A percentile compares a stretch with the other conserved stretches of the same genome.
phyloP scores from a whole-genome alignment of 2,329 filamentous ascomycete genomes.

The Cladosporium sp. region DNA sequence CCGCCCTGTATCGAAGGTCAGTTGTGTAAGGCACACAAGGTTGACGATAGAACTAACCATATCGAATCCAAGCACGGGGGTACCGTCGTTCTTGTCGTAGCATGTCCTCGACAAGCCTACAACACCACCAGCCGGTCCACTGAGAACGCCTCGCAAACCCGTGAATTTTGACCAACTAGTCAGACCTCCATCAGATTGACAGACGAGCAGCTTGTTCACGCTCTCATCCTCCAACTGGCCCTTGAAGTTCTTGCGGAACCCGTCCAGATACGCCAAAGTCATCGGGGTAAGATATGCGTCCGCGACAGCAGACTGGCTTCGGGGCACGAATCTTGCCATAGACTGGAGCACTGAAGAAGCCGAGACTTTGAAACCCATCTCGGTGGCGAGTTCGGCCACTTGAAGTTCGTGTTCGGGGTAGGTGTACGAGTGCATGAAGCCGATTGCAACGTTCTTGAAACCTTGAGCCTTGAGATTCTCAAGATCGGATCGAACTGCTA shows the following conservation, averaged over 20 bases:
- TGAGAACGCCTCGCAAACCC: constrained; percentile 73
- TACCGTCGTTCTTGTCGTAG: constrained; percentile 71
- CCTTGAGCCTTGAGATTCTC: constrained; percentile 30
- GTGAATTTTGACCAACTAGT: constrained; percentile 63
- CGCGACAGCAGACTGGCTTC: constrained; percentile 17
- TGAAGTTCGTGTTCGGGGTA: constrained; percentile 30
- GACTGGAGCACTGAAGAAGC: constrained; percentile 25
- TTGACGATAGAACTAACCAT: constrained; percentile 20
- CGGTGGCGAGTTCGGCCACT: constrained; percentile 25
- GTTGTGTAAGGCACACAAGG: background rate
- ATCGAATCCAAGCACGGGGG: constrained; percentile 67
- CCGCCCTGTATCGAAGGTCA: constrained; percentile 21
- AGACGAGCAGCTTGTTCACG: constrained; percentile 32
- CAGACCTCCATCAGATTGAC: constrained; percentile 69
- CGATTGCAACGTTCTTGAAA: constrained; percentile 33
- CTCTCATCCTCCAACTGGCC: constrained; percentile 12
- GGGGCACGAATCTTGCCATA: constrained; percentile 18
- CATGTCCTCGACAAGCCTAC: constrained; percentile 84
- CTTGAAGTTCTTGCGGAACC: constrained; percentile 16
- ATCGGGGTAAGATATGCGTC: constrained; percentile 19
- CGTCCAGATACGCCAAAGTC: constrained; percentile 16
- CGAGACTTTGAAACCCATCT: constrained; percentile 29
- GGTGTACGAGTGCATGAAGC: constrained; percentile 31
- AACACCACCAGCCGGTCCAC: constrained; percentile 78
- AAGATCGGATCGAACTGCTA: constrained; percentile 15